Evolutionary conservation across 2,329 filamentous ascomycete genomes (phyloP).

Genomic region (Pseudogymnoascus verrucosus): DNA sequence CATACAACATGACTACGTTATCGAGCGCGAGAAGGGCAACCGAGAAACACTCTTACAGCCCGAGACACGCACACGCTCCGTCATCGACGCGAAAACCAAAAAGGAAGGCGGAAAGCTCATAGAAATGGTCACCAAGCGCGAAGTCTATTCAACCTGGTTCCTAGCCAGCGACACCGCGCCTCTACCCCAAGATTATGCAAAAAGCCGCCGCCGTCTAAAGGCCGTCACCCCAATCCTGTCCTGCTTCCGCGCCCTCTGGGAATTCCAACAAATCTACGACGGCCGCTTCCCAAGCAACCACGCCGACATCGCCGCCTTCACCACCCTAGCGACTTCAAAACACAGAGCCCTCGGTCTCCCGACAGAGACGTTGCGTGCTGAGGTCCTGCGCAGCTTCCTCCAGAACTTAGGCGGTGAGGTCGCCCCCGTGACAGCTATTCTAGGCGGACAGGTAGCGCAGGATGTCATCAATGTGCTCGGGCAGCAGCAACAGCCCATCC

Average conservation of each 20-base stretch:
- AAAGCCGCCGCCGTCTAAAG: conserved; percentile 58
- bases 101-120: conserved; percentile 62
- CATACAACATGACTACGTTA: conserved; percentile 80
- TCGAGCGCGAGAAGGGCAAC: conserved; percentile 79
- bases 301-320: conserved; percentile 68
- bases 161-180: conserved; percentile 72
- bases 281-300: conserved; percentile 46
- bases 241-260: conserved; percentile 84
- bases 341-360: conserved; percentile 68
- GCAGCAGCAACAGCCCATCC: conserved; percentile 84
- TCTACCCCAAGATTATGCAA: conserved; percentile 61
- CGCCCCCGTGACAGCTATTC: conserved; percentile 76
- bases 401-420: conserved; percentile 81
- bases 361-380: conserved; percentile 55
- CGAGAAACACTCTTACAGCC: conserved; percentile 48
- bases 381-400: conserved; percentile 75
- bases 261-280: conserved; percentile 58
- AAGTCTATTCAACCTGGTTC: conserved; percentile 80
- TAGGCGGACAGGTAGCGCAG: conserved; percentile 86
- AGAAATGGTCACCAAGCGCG: conserved; percentile 85
- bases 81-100: conserved; percentile 64
- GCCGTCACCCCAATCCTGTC: conserved; percentile 78
- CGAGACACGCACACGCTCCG: conserved; percentile 71
- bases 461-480: conserved; percentile 96
- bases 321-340: conserved; percentile 66